Conservation (phyloP, 140 eudicot species). For the Stevia rebaudiana region DNA sequence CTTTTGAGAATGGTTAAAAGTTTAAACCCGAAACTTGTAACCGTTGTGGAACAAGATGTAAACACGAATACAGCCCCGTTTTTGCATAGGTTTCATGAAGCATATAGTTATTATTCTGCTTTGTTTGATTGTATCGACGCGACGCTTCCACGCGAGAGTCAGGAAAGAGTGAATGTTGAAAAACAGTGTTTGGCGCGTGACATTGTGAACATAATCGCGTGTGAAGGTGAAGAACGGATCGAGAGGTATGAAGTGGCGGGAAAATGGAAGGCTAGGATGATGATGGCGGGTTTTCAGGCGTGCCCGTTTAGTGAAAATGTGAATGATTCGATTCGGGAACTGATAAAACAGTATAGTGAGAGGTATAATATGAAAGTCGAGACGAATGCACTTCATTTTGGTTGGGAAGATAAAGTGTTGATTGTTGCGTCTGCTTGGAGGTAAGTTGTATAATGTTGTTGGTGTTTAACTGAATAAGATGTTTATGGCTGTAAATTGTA, state of each 20-base stretch:
- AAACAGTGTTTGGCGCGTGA: conserved; percentile 92
- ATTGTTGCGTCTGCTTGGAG: conserved; percentile 85
- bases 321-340: conserved; percentile 34
- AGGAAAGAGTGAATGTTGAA: conserved; percentile 82
- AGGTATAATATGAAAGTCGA: conserved; percentile 69
- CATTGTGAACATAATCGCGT: conserved; percentile 78
- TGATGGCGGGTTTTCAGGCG: conserved; percentile 79
- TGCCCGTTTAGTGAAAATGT: conserved; percentile 47
- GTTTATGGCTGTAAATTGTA: too few relatives aligned
- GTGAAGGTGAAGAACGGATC: conserved; percentile 93
- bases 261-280: conserved; percentile 96
- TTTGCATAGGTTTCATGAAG: conserved; percentile 67
- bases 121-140: conserved; percentile 83
- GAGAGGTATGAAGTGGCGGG: conserved; percentile 94
- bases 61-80: conserved; percentile 94
- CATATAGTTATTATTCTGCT: conserved; percentile 71
- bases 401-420: conserved; percentile 82
- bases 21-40: conserved; percentile 75
- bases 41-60: conserved; percentile 85
- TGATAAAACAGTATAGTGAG: conserved; percentile 57
- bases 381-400: conserved; percentile 66
- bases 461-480: too few relatives aligned
- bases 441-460: too few relatives aligned
- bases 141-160: conserved; percentile 68
- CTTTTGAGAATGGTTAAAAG: conserved; percentile 83